phyloP scores from a whole-genome alignment of 768 basidiomycete species.

The Podaxis pistillaris region DNA sequence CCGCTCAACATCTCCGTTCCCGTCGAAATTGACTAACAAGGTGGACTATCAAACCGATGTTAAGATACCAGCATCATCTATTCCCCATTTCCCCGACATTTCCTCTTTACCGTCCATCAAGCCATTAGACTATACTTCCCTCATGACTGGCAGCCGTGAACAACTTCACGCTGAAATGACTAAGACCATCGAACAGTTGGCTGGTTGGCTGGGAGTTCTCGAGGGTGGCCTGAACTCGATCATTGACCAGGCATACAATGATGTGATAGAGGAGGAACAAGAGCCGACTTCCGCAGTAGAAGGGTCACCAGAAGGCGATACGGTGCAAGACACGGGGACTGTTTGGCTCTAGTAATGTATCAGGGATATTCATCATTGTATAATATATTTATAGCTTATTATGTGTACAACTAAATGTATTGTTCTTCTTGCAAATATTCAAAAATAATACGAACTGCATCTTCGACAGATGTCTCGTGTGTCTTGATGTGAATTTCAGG shows the following conservation, averaged over 20 bases:
- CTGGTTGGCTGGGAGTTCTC: constrained; percentile 72
- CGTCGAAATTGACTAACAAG: neutral
- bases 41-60: constrained; percentile 1
- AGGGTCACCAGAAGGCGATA: constrained; percentile 7
- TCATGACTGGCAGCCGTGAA: constrained; percentile 44
- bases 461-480: constrained; percentile 70
- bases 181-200: constrained; percentile 70
- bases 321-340: neutral
- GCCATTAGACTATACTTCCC: constrained; percentile 67
- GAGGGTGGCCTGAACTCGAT: constrained; percentile 70
- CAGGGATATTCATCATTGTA: neutral
- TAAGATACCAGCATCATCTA: neutral
- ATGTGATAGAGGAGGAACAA: constrained; percentile 66
- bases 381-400: constrained; percentile 1
- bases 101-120: constrained; percentile 28
- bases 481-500: constrained; percentile 95
- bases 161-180: constrained; percentile 67
- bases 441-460: constrained; percentile 75
- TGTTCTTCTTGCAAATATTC: constrained; percentile 73
- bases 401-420: constrained; percentile 40
- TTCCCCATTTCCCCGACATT: neutral
- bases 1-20: constrained; percentile 3
- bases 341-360: neutral
- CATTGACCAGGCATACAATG: constrained; percentile 49
- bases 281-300: constrained; percentile 29